A percentile compares a stretch with the other conserved stretches of the same genome.
phyloP scores from a whole-genome alignment of 371 early-diverging fungal species.

The Apophysomyces elegans region DNA sequence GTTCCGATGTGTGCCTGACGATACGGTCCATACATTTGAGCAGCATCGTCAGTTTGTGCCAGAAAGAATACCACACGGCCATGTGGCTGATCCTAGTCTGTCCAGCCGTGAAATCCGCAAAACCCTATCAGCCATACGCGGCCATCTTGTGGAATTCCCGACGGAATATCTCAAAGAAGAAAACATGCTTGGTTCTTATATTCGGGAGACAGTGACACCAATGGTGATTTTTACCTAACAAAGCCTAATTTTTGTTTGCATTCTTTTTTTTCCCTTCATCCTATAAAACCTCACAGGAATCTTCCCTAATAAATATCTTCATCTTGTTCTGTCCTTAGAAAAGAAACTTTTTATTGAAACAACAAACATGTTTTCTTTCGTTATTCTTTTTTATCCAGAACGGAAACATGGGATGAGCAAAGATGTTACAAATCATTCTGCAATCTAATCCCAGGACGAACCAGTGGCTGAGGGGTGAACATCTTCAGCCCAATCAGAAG shows the following conservation, averaged over 20 bases:
- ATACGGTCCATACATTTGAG: slow-evolving; percentile 68
- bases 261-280: too few species aligned
- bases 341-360: too few species aligned
- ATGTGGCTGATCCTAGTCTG: slow-evolving; percentile 55
- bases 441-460: slow-evolving; percentile 10
- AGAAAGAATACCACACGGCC: slow-evolving; percentile 59
- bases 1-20: slow-evolving; percentile 90
- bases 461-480: slow-evolving; percentile 14
- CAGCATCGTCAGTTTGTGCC: slow-evolving; percentile 66
- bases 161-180: slow-evolving; percentile 74
- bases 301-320: too few species aligned
- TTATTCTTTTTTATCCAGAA: background rate
- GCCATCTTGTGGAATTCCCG: slow-evolving; percentile 79
- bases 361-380: too few species aligned
- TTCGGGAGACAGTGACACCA: slow-evolving; percentile 59
- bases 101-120: slow-evolving; percentile 43
- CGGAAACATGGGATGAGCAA: background rate
- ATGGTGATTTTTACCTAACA: slow-evolving; percentile 63
- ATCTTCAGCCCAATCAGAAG: slow-evolving; percentile 24
- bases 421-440: background rate
- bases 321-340: too few species aligned
- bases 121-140: slow-evolving; percentile 48
- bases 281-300: too few species aligned
- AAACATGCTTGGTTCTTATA: slow-evolving; percentile 61
- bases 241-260: too few species aligned